Base-by-base conservation (phyloP, 768 basidiomycete genomes). In the Tricholoma sp. region DNA sequence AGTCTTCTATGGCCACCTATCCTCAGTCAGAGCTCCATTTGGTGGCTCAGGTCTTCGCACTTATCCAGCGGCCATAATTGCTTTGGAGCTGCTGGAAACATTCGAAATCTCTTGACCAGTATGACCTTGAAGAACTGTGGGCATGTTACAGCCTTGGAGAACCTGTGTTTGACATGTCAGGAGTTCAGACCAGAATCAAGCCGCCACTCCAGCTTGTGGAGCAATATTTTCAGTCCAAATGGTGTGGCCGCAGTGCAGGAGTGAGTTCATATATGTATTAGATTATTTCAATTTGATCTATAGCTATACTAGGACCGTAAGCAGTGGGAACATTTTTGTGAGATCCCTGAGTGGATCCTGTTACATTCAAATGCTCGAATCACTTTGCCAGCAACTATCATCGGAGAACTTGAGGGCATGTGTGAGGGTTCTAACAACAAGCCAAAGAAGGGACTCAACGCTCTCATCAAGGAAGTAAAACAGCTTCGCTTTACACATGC, bases 301-400 rank as follows among this genome's bases (percentile, higher is more conserved):
- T 12, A 24, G 37, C 55, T 10, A 13, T 15, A 24, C 8, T 39
- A 67, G 64, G 56, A 52, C 12, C 47, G 57, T 3, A 66, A 66
- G 44, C 44, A 53, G 7, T 68, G 66, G 65, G 59, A 65, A 53
- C 60, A 59, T 2, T 66, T 66, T 55, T 59, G 56, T 33, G 63
- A 65, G 50, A 59, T 67, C 36, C 65, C 63, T 13, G 61, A 64
- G 32, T 67, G 56, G 50, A 64, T 67, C 29, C 55, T 59, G 6
- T 13, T 17, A 10, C 36, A 34, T 31, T 36, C 57, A 17, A 28
- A 11, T 13, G 18, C 41, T 24, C 51, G 29, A 1, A 18, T 20
- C 11, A 6, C 48, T 17, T 45, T 52, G 2, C 56, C 56, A 1
- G 5, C 20, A 2, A 18, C 12, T 9, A 17, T 54, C 9, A 51